Percentiles rank a stretch among this genome's conserved stretches.
Conservation (phyloP, 2,329 filamentous ascomycete genomes). For the Alternaria solani region DNA sequence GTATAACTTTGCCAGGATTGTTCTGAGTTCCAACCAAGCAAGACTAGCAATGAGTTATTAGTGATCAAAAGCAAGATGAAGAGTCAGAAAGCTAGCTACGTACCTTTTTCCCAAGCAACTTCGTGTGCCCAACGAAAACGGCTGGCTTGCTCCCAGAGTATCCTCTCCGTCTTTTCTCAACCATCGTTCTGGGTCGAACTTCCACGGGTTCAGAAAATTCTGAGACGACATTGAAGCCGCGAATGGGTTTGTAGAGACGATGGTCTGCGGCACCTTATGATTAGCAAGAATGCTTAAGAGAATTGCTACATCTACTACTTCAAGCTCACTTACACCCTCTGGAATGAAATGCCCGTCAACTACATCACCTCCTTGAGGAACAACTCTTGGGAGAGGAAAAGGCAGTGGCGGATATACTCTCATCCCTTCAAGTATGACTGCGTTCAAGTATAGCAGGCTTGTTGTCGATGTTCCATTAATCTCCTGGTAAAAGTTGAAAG, state of each 20-base stretch:
- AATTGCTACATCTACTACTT: background rate
- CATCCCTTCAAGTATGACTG: conserved; percentile 36
- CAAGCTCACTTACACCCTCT: conserved; percentile 11
- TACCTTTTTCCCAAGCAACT: conserved; percentile 46
- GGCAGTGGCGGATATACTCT: conserved; percentile 41
- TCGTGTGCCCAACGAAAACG: conserved; percentile 47
- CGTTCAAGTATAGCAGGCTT: conserved; percentile 33
- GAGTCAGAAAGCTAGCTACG: background rate
- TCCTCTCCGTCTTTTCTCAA: conserved; percentile 34
- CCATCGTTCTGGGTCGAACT: conserved; percentile 50
- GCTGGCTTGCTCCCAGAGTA: conserved; percentile 27
- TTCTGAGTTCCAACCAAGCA: conserved; percentile 1
- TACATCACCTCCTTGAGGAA: conserved; percentile 8
- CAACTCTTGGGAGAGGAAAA: conserved; percentile 45
- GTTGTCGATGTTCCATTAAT: conserved; percentile 8
- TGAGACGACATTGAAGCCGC: conserved; percentile 27
- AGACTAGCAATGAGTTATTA: background rate
- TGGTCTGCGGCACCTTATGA: conserved; percentile 13
- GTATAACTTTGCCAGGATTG: background rate
- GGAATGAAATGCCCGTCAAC: conserved; percentile 31
- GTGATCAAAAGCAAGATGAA: background rate
- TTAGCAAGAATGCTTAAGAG: background rate
- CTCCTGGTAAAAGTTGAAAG: conserved; percentile 6
- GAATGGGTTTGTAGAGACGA: conserved; percentile 26
- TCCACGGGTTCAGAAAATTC: conserved; percentile 29